Percentiles rank a stretch among this genome's conserved stretches.
These are phyloP conservation scores for Phtheirospermum japonicum DNA, from an alignment of 257 asterid genomes.

Conservation along the genomic window DNA sequence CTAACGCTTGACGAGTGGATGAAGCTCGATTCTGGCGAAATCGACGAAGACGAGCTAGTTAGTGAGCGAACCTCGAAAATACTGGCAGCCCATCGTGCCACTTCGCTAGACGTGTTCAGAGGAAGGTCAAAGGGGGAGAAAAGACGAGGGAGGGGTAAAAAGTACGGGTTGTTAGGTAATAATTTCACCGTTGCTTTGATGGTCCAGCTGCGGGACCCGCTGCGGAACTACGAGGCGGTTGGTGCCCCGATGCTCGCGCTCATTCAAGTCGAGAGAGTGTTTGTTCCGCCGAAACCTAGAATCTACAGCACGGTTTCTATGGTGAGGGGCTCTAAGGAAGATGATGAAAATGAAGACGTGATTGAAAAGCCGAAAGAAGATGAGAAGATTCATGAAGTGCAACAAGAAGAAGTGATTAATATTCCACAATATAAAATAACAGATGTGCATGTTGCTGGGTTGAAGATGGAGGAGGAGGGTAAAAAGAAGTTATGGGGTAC, in stretches of 20 bases:
- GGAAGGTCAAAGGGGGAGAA: constrained; percentile 76
- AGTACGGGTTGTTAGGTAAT: constrained; percentile 81
- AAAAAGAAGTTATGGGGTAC: constrained; percentile 88
- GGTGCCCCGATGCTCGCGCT: constrained; percentile 97
- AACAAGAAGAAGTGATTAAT: constrained; percentile 47
- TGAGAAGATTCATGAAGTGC: constrained; percentile 40
- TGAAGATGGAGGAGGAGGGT: constrained; percentile 56
- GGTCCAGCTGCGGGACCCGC: constrained; percentile 96
- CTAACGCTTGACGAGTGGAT: constrained; percentile 96
- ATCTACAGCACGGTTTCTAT: constrained; percentile 57
- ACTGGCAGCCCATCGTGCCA: constrained; percentile 93
- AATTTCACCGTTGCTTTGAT: constrained; percentile 89
- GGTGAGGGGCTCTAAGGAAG: constrained; percentile 36
- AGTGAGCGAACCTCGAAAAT: constrained; percentile 70
- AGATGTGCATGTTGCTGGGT: constrained; percentile 83
- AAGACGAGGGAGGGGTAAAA: constrained; percentile 64
- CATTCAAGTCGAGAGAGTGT: constrained; percentile 91
- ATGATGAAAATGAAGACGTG: constrained; percentile 32
- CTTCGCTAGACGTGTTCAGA: constrained; percentile 54
- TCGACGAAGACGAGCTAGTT: constrained; percentile 62
- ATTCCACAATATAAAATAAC: constrained; percentile 73
- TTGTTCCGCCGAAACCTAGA: constrained; percentile 87
- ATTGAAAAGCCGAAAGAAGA: constrained; percentile 46
- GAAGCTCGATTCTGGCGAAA: constrained; percentile 90
- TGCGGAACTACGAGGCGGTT: constrained; percentile 82